phyloP scores from a whole-genome alignment of 2,329 filamentous ascomycete genomes.

The Aureobasidium sp. region DNA sequence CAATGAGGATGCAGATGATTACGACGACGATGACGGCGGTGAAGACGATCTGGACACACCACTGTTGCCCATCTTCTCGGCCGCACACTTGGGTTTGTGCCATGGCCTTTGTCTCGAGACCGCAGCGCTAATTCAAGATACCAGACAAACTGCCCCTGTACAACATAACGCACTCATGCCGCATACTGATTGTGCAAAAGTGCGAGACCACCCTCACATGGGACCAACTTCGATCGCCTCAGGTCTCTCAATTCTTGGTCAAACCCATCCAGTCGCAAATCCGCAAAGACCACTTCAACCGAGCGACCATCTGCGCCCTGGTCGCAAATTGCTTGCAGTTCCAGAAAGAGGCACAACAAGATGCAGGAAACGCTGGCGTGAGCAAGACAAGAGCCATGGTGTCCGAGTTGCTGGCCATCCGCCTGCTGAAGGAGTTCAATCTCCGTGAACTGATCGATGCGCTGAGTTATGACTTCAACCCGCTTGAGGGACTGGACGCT shows the following conservation, averaged over 20 bases:
- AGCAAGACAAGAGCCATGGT: constrained; percentile 79
- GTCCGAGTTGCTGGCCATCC: constrained; percentile 83
- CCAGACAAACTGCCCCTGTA: constrained; percentile 81
- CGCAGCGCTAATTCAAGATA: not conserved
- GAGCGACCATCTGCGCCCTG: constrained; percentile 79
- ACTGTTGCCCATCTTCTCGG: constrained; percentile 70
- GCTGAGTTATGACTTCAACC: constrained; percentile 90
- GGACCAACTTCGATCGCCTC: constrained; percentile 92
- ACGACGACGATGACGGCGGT: constrained; percentile 35
- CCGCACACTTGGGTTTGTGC: constrained; percentile 61
- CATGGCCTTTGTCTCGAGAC: not conserved
- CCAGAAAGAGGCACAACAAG: constrained; percentile 72
- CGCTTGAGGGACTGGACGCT: constrained; percentile 64
- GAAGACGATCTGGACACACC: constrained; percentile 41
- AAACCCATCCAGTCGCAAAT: constrained; percentile 94
- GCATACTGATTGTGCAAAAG: constrained; percentile 70
- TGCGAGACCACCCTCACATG: constrained; percentile 89
- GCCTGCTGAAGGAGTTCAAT: constrained; percentile 79
- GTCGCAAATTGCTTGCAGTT: constrained; percentile 94
- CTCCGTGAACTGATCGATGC: constrained; percentile 89
- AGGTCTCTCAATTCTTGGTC: constrained; percentile 89
- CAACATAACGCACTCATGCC: constrained; percentile 81
- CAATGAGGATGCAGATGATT: constrained; percentile 31
- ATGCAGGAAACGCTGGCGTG: constrained; percentile 75
- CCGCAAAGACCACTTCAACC: constrained; percentile 70